phyloP scores from a whole-genome alignment of 306 rosid species.

The Delonix regia region DNA sequence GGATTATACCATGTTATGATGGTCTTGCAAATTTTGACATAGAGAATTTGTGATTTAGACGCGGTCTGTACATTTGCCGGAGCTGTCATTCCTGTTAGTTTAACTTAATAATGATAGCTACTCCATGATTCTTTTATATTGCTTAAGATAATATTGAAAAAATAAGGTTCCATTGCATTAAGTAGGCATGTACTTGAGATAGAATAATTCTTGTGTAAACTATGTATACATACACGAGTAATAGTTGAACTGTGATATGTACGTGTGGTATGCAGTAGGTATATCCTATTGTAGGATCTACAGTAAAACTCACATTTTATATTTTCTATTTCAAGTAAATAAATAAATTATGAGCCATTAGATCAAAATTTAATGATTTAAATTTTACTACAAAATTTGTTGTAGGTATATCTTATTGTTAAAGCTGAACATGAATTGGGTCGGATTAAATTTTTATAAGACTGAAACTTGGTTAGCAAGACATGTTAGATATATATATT shows the following conservation, averaged over 20 bases:
- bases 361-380: no score
- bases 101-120: constrained; percentile 56
- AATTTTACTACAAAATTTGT: no score
- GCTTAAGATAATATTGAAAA: neutral
- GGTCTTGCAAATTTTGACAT: constrained; percentile 46
- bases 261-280: no score
- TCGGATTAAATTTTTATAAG: no score
- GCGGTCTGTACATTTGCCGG: constrained; percentile 38
- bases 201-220: neutral
- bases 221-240: neutral
- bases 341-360: no score
- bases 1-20: constrained; percentile 41
- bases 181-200: neutral
- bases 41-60: constrained; percentile 49
- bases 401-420: no score
- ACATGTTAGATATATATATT: no score
- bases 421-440: no score
- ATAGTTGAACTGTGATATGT: neutral
- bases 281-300: no score
- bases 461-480: no score
- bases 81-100: constrained; percentile 46
- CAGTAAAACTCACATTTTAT: no score
- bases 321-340: no score
- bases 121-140: constrained; percentile 38
- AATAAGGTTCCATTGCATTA: neutral